Conservation (phyloP, 1,284 basidiomycete species). For the Pholiota adiposa region DNA sequence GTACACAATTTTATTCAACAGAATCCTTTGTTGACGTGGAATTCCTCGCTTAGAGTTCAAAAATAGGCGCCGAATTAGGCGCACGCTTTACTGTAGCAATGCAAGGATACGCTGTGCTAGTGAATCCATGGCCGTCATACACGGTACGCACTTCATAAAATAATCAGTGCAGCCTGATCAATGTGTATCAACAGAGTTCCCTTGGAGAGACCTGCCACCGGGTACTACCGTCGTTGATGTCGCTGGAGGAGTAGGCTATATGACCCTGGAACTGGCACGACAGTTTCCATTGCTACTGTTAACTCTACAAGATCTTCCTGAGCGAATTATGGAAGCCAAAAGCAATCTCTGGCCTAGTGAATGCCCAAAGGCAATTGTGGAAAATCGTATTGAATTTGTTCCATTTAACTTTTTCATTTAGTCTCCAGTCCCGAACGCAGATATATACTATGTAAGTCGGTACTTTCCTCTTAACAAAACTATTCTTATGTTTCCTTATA, state of each 20-base stretch:
- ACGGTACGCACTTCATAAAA: constrained; percentile 16
- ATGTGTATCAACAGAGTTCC: constrained; percentile 35
- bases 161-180: neutral
- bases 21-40: too few relatives aligned
- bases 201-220: constrained; percentile 43
- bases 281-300: constrained; percentile 44
- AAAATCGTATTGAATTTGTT: constrained; percentile 40
- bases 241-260: constrained; percentile 48
- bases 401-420: constrained; percentile 50
- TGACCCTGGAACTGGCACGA: constrained; percentile 45
- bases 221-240: constrained; percentile 50
- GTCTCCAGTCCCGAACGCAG: constrained; percentile 40
- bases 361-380: constrained; percentile 36
- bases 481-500: neutral
- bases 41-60: neutral
- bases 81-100: constrained; percentile 32
- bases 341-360: constrained; percentile 37
- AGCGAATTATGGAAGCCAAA: constrained; percentile 39
- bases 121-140: constrained; percentile 24
- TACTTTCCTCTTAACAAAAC: neutral
- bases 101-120: constrained; percentile 29
- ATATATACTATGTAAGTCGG: constrained; percentile 49
- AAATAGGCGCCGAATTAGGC: constrained; percentile 18
- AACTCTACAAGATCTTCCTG: constrained; percentile 49
- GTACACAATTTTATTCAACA: neutral